These are phyloP conservation scores for Trichoderma erinaceum DNA, from an alignment of 495 filamentous ascomycete species.

Conservation along the genomic window DNA sequence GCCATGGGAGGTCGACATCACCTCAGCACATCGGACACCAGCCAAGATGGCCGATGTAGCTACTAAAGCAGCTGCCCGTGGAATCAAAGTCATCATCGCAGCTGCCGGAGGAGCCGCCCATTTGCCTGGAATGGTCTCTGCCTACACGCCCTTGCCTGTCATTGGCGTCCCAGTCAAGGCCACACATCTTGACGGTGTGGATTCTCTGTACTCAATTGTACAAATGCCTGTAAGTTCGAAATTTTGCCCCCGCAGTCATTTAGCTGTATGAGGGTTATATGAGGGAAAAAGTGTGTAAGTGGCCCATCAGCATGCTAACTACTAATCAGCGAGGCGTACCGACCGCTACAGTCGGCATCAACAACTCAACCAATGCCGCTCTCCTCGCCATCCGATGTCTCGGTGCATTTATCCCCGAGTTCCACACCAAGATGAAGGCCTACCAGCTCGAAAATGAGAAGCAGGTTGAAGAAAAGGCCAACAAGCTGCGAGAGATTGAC, in stretches of 20 bases:
- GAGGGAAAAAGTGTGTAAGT: background rate
- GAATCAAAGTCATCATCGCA: slow-evolving; percentile 88
- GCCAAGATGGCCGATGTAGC: slow-evolving; percentile 75
- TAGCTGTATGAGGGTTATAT: too few species aligned
- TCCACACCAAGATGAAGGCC: slow-evolving; percentile 54
- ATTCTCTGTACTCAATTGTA: slow-evolving; percentile 82
- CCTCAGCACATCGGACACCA: slow-evolving; percentile 90
- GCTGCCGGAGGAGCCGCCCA: slow-evolving; percentile 91
- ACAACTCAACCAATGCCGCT: slow-evolving; percentile 90
- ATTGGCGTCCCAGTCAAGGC: slow-evolving; percentile 91
- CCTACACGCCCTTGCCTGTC: slow-evolving; percentile 80
- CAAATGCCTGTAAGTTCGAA: slow-evolving; percentile 76
- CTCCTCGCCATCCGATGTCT: slow-evolving; percentile 82
- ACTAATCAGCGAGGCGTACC: slow-evolving; percentile 57
- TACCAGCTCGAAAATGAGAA: slow-evolving; percentile 61
- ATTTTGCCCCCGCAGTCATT: too few species aligned
- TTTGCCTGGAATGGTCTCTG: slow-evolving; percentile 86
- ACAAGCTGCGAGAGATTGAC: slow-evolving; percentile 58
- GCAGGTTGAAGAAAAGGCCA: slow-evolving; percentile 59
- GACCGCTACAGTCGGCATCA: slow-evolving; percentile 84
- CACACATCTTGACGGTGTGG: slow-evolving; percentile 77
- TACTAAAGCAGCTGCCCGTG: slow-evolving; percentile 55
- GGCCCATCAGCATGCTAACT: background rate
- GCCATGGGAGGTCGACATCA: slow-evolving; percentile 72
- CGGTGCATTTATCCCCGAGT: slow-evolving; percentile 55